Evolutionary conservation across 257 asterid species (phyloP).

Genomic region (Solanum sejunctum): DNA sequence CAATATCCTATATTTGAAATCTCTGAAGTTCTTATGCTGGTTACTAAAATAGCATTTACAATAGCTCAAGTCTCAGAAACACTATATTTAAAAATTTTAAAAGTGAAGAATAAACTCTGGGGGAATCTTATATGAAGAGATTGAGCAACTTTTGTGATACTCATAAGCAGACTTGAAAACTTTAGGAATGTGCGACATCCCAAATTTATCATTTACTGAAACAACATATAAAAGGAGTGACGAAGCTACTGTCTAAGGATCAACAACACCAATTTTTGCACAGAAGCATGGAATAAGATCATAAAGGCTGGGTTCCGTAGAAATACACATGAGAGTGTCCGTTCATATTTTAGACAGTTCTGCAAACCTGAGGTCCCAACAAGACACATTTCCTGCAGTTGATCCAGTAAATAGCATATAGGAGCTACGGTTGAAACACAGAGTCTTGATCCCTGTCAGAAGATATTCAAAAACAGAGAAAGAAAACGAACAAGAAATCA

Average conservation of each 20-base stretch:
- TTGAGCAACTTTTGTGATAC: background rate
- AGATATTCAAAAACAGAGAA: background rate
- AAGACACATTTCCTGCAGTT: conserved; percentile 63
- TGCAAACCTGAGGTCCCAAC: conserved; percentile 86
- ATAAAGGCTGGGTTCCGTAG: background rate
- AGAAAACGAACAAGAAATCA: background rate
- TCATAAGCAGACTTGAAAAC: background rate
- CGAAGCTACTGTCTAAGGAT: background rate
- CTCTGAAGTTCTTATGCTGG: background rate
- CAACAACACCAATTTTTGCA: background rate
- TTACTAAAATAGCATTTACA: background rate
- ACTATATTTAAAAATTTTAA: background rate
- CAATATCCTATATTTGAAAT: background rate
- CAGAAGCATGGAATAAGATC: background rate
- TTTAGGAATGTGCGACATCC: background rate
- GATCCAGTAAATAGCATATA: conserved; percentile 66
- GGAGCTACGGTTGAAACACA: conserved; percentile 61
- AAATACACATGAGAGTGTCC: background rate
- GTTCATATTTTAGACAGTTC: background rate
- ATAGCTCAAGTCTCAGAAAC: background rate
- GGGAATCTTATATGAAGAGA: background rate
- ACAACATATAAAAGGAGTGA: background rate
- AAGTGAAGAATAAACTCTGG: background rate
- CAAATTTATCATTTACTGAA: background rate
- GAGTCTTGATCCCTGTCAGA: conserved; percentile 42